Evolutionary conservation across 1,284 basidiomycete species (phyloP).

Genomic region (Rhodotorula sp.): DNA sequence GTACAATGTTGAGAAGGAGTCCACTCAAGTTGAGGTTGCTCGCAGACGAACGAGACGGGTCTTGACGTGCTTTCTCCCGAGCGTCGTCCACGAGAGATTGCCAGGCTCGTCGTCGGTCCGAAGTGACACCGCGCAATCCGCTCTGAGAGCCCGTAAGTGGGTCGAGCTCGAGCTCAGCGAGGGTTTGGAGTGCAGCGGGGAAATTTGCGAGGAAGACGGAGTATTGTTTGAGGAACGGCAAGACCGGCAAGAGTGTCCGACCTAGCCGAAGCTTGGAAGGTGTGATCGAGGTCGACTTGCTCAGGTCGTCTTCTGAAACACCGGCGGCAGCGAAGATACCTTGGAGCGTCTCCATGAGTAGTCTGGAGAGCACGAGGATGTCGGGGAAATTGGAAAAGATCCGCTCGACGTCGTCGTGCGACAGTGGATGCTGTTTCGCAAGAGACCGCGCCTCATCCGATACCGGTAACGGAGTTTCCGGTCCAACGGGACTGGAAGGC

Average conservation of each 20-base stretch:
- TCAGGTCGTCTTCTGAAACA: too few relatives aligned
- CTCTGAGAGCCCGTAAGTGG: slow-evolving; percentile 38
- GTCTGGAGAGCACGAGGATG: slow-evolving; percentile 81
- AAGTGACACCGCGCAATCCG: slow-evolving; percentile 45
- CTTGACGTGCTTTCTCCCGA: slow-evolving; percentile 50
- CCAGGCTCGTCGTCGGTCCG: slow-evolving; percentile 42
- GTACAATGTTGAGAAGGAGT: slow-evolving; percentile 81
- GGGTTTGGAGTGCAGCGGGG: slow-evolving; percentile 61
- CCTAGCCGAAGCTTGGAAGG: slow-evolving; percentile 33
- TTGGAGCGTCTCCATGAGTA: slow-evolving; percentile 65
- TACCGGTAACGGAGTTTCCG: background rate
- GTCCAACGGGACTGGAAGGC: background rate
- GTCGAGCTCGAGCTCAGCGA: slow-evolving; percentile 46
- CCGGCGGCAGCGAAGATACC: slow-evolving; percentile 49
- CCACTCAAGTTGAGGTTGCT: slow-evolving; percentile 72
- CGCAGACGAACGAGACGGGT: slow-evolving; percentile 42
- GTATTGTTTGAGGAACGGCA: slow-evolving; percentile 73
- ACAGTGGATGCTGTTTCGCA: slow-evolving; percentile 50
- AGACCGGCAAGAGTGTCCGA: slow-evolving; percentile 61
- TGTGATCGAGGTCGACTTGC: background rate
- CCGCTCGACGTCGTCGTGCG: slow-evolving; percentile 65
- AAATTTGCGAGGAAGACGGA: slow-evolving; percentile 77
- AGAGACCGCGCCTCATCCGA: background rate
- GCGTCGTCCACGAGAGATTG: slow-evolving; percentile 58
- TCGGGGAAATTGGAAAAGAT: slow-evolving; percentile 88